Base-by-base conservation (phyloP, 345 rosid genomes). In the Gossypium sturtianum region DNA sequence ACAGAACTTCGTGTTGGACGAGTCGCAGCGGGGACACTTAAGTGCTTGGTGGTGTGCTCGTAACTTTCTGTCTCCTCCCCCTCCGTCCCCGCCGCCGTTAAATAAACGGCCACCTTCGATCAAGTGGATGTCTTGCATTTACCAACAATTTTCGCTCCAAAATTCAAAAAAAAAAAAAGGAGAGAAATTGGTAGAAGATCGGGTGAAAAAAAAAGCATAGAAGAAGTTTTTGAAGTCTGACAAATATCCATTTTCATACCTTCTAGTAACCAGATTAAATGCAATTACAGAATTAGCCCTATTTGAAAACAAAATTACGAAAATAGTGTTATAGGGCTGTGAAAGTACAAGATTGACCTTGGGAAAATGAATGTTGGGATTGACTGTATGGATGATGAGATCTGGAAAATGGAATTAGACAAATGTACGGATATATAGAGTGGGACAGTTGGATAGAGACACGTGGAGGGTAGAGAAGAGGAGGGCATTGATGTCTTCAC, bases 1-100 rank as follows among this genome's bases (percentile, higher is more conserved):
- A 71, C 98, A 94, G 82, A 94, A 94, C 75, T 94, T 94, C 4
- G 98, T 94, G 87, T 94, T 92, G 56, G 84, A 80, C 10, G 97
- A 94, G 77, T 85, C 95, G 67, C 98, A 94, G 68, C 98, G 91
- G 9, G 98, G 98, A 38, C 98, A 94, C 87, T 94, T 94, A 3
- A 94, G 81, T 51, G 95, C 88, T 76, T 83, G 86, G 77, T 86
- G 85, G 62, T 86, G 93, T 12, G 86, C 87, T 78, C 97, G 81
- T 78, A 92, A 77, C 83, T 92, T 83, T 80, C 97, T 74, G 80
- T 90, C 98, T 19, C 88, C 97, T 2, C 85, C 87, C 79, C 84
- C 87, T 17, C 79, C 87, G 0, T 13, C 54, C 15, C 38, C 70
- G 8, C 86, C 86, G 43, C 76, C 87, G 75, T 75, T 71, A 41